phyloP scores from a whole-genome alignment of 2,329 filamentous ascomycete genomes.

The Plenodomus biglobosus region DNA sequence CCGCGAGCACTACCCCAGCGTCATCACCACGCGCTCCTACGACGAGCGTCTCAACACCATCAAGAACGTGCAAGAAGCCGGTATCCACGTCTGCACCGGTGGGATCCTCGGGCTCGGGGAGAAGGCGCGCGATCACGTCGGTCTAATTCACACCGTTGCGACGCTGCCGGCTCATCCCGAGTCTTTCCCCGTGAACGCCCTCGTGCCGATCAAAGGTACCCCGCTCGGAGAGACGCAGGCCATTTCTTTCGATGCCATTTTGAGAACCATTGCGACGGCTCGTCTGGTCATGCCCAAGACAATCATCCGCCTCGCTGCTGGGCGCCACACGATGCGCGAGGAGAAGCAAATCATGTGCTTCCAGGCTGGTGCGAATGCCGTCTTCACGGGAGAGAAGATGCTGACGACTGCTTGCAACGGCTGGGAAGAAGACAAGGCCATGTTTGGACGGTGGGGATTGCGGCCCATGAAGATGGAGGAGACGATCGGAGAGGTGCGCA shows the following conservation, averaged over 20 bases:
- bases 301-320: constrained; percentile 84
- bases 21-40: constrained; percentile 84
- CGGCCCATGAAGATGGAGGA: constrained; percentile 65
- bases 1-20: constrained; percentile 80
- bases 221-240: constrained; percentile 73
- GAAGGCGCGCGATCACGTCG: constrained; percentile 74
- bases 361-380: constrained; percentile 88
- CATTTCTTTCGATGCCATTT: constrained; percentile 73
- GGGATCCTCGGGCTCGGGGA: constrained; percentile 87
- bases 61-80: constrained; percentile 77
- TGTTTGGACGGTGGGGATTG: constrained; percentile 83
- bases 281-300: constrained; percentile 80
- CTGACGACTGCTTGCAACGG: constrained; percentile 87
- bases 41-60: constrained; percentile 84
- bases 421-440: constrained; percentile 82
- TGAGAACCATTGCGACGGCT: constrained; percentile 82
- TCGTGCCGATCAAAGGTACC: constrained; percentile 89
- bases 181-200: constrained; percentile 86
- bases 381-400: constrained; percentile 96
- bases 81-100: constrained; percentile 86
- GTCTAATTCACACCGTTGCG: constrained; percentile 78
- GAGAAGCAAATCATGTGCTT: constrained; percentile 90
- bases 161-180: constrained; percentile 82
- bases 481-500: constrained; percentile 36
- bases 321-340: constrained; percentile 79